These are phyloP conservation scores for Inonotus hispidus DNA, from an alignment of 1,284 basidiomycete genomes.

Conservation along the genomic window DNA sequence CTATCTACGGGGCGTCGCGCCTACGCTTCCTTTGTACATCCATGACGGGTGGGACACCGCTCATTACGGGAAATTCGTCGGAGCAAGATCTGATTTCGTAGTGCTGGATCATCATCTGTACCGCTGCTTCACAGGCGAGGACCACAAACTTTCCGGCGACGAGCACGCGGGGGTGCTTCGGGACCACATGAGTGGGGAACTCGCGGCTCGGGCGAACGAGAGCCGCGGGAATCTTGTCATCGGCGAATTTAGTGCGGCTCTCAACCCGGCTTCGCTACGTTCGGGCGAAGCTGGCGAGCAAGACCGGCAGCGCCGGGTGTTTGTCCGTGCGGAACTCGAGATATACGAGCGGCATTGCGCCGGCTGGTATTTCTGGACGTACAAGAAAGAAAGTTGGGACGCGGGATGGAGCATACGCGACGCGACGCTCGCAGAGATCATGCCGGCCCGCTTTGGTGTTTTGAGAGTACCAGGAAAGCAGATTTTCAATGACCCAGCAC, in stretches of 20 bases:
- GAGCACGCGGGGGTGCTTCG: constrained; percentile 49
- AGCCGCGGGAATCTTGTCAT: constrained; percentile 63
- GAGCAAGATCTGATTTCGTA: constrained; percentile 35
- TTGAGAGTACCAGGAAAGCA: constrained; percentile 22
- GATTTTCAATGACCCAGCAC: constrained; percentile 19
- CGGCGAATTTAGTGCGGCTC: constrained; percentile 81
- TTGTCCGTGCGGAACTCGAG: constrained; percentile 61
- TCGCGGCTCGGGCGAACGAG: constrained; percentile 39
- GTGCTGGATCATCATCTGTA: constrained; percentile 85
- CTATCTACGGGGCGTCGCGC: constrained; percentile 49
- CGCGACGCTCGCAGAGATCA: constrained; percentile 58
- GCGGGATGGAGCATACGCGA: constrained; percentile 76
- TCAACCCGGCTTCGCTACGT: constrained; percentile 35
- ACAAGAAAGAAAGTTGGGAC: constrained; percentile 69
- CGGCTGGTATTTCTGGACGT: constrained; percentile 89
- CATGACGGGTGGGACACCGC: constrained; percentile 77
- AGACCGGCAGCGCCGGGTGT: constrained; percentile 47
- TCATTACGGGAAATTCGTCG: constrained; percentile 45
- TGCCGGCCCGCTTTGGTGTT: constrained; percentile 47
- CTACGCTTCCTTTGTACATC: constrained; percentile 63
- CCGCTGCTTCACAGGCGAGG: constrained; percentile 69
- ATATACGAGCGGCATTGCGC: constrained; percentile 63
- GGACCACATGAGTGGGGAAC: constrained; percentile 35
- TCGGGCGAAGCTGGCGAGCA: constrained; percentile 37
- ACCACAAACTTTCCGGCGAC: constrained; percentile 50